Evolutionary conservation across 2,329 filamentous ascomycete species (phyloP).

Genomic region (Tolypocladium album): DNA sequence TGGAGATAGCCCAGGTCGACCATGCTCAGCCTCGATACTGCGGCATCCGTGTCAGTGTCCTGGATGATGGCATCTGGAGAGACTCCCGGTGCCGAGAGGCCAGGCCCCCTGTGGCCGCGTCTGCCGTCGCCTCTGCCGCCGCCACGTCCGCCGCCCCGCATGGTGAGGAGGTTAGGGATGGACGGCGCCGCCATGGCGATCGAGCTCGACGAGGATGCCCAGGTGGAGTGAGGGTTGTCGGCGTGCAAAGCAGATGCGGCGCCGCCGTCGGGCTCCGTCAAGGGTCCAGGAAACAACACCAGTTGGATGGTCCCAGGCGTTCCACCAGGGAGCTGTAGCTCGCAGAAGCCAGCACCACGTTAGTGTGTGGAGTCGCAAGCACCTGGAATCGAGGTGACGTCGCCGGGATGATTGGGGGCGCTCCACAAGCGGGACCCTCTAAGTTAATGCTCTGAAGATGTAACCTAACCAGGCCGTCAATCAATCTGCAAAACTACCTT

Average conservation of each 20-base stretch:
- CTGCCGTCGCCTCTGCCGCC: conserved; percentile 29
- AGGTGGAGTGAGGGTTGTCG: neutral
- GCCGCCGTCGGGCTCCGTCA: neutral
- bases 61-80: conserved; percentile 68
- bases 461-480: neutral
- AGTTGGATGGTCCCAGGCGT: neutral
- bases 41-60: conserved; percentile 84
- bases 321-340: neutral
- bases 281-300: neutral
- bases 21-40: conserved; percentile 78
- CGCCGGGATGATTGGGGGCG: neutral
- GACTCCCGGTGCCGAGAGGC: conserved; percentile 17
- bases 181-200: conserved; percentile 54
- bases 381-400: neutral
- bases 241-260: no score
- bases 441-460: no score
- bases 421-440: neutral
- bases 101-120: conserved; percentile 14
- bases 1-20: conserved; percentile 76
- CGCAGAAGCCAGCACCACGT: neutral
- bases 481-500: neutral
- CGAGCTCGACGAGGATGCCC: neutral
- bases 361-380: neutral
- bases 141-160: conserved; percentile 25
- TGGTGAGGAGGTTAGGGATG: conserved; percentile 68